Conservation (phyloP, 177 flowering plant species). For the Vitis hybrid region DNA sequence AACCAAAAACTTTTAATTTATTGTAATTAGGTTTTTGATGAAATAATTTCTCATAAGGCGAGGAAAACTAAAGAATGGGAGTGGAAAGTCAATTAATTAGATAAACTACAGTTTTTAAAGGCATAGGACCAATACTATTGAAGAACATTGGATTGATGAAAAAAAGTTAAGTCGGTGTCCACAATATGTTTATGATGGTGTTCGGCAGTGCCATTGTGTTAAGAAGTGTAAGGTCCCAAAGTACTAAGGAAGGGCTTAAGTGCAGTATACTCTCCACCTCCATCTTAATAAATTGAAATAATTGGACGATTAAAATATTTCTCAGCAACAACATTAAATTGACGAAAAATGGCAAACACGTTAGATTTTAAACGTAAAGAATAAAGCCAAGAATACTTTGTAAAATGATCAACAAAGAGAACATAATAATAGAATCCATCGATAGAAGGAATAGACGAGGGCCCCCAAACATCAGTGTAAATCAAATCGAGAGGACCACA, state of each 20-base stretch:
- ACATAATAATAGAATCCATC: constrained; percentile 11
- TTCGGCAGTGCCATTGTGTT: too few species aligned
- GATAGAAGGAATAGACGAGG: background rate
- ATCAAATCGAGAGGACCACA: constrained; percentile 1
- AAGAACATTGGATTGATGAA: too few species aligned
- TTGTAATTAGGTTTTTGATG: background rate
- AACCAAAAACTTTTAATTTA: constrained; percentile 5
- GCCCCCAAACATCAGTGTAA: constrained; percentile 17
- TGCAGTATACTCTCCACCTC: constrained; percentile 8
- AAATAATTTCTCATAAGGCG: background rate
- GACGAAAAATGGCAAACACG: background rate
- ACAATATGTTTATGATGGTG: too few species aligned
- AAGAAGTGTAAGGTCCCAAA: too few species aligned
- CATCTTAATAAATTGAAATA: background rate
- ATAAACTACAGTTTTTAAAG: too few species aligned
- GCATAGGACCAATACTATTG: too few species aligned
- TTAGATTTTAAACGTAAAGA: constrained; percentile 5
- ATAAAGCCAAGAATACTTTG: constrained; percentile 7
- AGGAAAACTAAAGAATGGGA: background rate
- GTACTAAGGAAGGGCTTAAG: too few species aligned
- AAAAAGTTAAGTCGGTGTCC: too few species aligned
- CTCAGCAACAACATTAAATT: background rate
- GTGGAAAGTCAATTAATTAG: background rate
- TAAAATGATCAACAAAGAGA: constrained; percentile 12
- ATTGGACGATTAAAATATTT: background rate